Evolutionary conservation across 257 asterid species (phyloP).

Genomic region (Solanum virginianum): DNA sequence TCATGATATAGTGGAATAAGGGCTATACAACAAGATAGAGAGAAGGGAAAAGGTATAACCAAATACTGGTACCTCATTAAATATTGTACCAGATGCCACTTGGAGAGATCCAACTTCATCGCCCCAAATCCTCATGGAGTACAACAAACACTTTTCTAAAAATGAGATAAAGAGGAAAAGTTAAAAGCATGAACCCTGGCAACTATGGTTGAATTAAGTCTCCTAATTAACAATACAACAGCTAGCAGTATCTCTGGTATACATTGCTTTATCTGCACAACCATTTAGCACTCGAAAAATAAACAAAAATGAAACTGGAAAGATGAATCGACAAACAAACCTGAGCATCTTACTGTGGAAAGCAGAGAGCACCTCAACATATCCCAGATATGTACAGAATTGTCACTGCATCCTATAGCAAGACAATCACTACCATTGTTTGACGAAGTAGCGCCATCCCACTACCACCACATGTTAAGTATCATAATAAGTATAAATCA

Average conservation of each 20-base stretch:
- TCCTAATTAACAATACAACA: not conserved
- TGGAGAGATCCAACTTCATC: conserved; percentile 49
- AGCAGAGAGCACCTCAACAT: conserved; percentile 22
- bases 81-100: conserved; percentile 91
- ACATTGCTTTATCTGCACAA: not conserved
- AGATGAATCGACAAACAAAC: conserved; percentile 16
- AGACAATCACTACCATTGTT: conserved; percentile 12
- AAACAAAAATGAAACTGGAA: not conserved
- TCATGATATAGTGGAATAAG: not conserved
- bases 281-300: not conserved
- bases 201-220: not conserved
- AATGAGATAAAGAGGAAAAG: not conserved
- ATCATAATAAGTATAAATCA: not conserved
- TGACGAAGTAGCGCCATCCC: conserved; percentile 29
- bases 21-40: not conserved
- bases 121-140: conserved; percentile 84
- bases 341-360: conserved; percentile 52
- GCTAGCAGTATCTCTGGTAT: not conserved
- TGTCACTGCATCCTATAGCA: conserved; percentile 83
- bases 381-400: conserved; percentile 72
- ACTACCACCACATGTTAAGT: conserved; percentile 5
- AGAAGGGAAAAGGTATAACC: not conserved
- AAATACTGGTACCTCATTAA: conserved; percentile 52
- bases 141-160: conserved; percentile 73
- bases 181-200: not conserved